Percentiles rank a stretch among this genome's conserved stretches.
phyloP scores from a whole-genome alignment of 257 asterid genomes.

The Parsonsia alboflavescens region DNA sequence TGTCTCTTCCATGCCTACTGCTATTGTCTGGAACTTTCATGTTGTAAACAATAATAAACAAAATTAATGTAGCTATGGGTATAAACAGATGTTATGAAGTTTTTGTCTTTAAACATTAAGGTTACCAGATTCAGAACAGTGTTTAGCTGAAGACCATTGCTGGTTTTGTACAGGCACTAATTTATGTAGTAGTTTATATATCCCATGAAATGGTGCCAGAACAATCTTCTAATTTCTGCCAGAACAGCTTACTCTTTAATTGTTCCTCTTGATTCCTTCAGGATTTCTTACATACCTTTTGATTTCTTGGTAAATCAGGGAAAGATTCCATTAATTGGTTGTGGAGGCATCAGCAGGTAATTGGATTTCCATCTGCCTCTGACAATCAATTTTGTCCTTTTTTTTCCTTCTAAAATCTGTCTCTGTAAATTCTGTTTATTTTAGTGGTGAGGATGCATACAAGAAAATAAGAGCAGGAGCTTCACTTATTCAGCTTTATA shows the following conservation, averaged over 20 bases:
- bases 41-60: not conserved
- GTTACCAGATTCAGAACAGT: not conserved
- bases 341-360: conserved; percentile 96
- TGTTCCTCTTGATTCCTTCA: not conserved
- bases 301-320: conserved; percentile 42
- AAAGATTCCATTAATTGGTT: conserved; percentile 76
- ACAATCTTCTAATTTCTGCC: not conserved
- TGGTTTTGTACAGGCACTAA: not conserved
- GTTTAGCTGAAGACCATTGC: not conserved
- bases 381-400: not conserved
- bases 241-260: not conserved
- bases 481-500: conserved; percentile 87
- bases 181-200: not conserved
- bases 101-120: not conserved
- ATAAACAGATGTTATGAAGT: not conserved
- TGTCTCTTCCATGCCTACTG: not conserved
- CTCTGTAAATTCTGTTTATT: not conserved
- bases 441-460: conserved; percentile 95
- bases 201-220: not conserved
- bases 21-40: not conserved
- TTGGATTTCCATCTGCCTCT: conserved; percentile 3
- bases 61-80: not conserved
- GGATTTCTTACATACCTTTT: not conserved
- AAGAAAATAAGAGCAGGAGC: conserved; percentile 94
- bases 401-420: not conserved